A percentile compares a stretch with the other conserved stretches of the same genome.
Conservation (phyloP, 352 stramenopile genomes). For the Pythium dissotocum region DNA sequence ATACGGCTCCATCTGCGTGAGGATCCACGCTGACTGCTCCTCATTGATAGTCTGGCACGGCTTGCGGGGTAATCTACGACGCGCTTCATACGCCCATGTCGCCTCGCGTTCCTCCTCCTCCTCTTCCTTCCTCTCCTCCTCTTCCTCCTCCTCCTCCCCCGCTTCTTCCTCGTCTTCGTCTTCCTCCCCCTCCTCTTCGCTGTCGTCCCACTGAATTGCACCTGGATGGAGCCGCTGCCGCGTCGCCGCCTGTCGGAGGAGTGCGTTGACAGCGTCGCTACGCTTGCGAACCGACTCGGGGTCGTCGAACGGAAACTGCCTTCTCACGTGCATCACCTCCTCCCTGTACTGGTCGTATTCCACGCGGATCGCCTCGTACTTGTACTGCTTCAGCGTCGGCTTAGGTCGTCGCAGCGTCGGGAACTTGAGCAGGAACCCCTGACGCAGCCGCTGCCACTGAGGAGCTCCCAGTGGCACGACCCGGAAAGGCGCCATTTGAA, state of each 20-base stretch:
- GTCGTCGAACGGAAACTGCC: neutral
- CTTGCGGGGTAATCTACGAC: neutral
- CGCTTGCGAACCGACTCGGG: neutral
- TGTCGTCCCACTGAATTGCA: neutral
- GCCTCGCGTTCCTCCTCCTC: neutral
- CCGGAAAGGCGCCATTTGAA: constrained; percentile 4
- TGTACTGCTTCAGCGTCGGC: constrained; percentile 1
- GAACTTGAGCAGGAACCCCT: neutral
- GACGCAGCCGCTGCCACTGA: neutral
- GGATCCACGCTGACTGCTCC: neutral
- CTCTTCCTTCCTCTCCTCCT: neutral
- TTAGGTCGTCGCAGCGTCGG: neutral
- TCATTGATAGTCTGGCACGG: neutral
- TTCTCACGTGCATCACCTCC: neutral
- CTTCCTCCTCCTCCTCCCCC: neutral
- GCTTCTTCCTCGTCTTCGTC: neutral
- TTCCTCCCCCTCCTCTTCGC: neutral
- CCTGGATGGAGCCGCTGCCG: constrained; percentile 1
- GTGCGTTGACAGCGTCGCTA: neutral
- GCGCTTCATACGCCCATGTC: neutral
- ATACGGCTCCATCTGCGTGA: constrained; percentile 7
- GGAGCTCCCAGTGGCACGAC: neutral
- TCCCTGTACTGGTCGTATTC: neutral
- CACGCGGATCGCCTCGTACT: constrained; percentile 2
- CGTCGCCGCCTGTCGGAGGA: neutral